Base-by-base conservation (phyloP, 495 filamentous ascomycete genomes). In the Astrothelium subdiscretum region DNA sequence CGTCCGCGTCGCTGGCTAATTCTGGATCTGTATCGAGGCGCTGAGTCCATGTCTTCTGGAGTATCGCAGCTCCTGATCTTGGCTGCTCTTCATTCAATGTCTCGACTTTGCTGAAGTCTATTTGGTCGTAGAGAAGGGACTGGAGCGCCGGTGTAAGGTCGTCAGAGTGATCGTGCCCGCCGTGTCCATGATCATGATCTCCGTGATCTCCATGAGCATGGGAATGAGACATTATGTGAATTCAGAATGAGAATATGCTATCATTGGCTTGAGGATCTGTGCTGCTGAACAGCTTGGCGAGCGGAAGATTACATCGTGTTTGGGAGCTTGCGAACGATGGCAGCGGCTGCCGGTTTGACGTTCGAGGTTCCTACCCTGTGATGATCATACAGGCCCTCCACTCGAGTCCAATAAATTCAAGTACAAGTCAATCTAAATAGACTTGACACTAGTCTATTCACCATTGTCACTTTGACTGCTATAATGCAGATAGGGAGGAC, bases 11-110 rank as follows among this genome's bases (percentile, higher is more conserved):
- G 63, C 91, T 96, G 70, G 78, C 81, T 13, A 98, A 79, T 73
- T 91, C 85, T 0, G 89, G 88, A 65, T 85, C 76, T 11, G 80
- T 71, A 31, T 85, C 73, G 62, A 97, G 66, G 61, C 94, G 77
- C 71, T 96, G 85, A 3, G 82, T 79, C 91, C 91, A 97, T 51
- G 90, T 88, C 76, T 98, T 98, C 73, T 88, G 81, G n/a, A 92
- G 80, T 58, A 97, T 82, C 1, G 81, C 84, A 60, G 79, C 80
- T 35, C 91, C 94, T 2, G 87, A 84, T 42, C 83, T 82, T 4
- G 82, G 74, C 6, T 72, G 72, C 0, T 81, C 75, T 74, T 97
- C 95, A 71, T 97, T 98, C 59, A 96, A 72, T 0, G 92, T 91
- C n/a, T 71, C 81, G 66, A 97, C 87, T 13, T 82, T 80, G 74